Evolutionary conservation across 2,329 filamentous ascomycete genomes (phyloP), one percentile per base, ranked within the genome.

Genomic region (Arthrobotrys megalospora): DNA sequence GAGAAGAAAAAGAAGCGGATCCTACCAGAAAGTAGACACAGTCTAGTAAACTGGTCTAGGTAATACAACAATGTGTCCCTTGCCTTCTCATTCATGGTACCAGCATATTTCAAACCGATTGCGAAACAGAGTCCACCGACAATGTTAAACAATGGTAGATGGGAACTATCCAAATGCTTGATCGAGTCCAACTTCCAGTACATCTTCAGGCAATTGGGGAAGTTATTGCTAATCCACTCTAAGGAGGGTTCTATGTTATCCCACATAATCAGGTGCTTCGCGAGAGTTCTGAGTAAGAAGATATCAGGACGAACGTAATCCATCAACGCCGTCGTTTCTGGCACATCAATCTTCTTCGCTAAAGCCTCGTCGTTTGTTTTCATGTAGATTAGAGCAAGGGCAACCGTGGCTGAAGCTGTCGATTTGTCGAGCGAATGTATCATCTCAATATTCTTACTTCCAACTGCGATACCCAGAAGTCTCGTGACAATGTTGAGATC

Each of bases 261-360:
- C 96, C 96, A 99, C 85, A 98, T 90, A 80, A 99, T 97, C 45
- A 99, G 84, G 83, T 98, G 93, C 83, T 92, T 93, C 10, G 96
- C 92, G 36, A 98, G 87, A 0, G 95, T 97, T 16, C 96, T 91
- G 10, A 99, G 87, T 6, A 99, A 89, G 80, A 99, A 91, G 48
- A 97, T 91, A 83, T 99, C 96, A 0, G 96, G 96, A 1, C 96
- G 90, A 16, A 98, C 91, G 83, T 98, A 97, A 83, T 98, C 96
- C 83, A 97, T 98, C 81, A 98, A 94, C 38, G 96, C 88, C 28
- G 92, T 86, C 0, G 96, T 96, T 80, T 97, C 92, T 0, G 96
- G 96, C 0, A 98, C 91, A 83, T 98, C 93, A 65, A 99, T 91
- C 86, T 97, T 98, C 70, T 91, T 90, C 2, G 96, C 96, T 19